Evolutionary conservation across 306 rosid species (phyloP).

Genomic region (Medicago ruthenica): DNA sequence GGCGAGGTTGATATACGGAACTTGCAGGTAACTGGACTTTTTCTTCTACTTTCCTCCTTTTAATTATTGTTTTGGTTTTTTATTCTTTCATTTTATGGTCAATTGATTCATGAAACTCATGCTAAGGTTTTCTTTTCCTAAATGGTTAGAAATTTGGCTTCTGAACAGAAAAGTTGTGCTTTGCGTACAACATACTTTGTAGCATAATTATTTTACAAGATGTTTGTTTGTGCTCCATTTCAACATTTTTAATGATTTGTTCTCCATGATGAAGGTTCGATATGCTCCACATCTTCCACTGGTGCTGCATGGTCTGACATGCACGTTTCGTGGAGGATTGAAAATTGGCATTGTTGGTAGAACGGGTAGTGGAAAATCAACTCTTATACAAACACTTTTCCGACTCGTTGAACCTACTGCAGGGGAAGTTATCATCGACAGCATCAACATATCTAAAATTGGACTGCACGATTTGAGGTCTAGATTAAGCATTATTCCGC

Average conservation of each 20-base stretch:
- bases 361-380: conserved; percentile 89
- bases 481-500: conserved; percentile 87
- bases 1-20: conserved; percentile 74
- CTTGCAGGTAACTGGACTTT: conserved; percentile 63
- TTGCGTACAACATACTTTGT: background rate
- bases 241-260: conserved; percentile 7
- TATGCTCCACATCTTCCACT: conserved; percentile 92
- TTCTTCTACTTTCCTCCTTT: background rate
- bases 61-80: background rate
- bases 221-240: background rate
- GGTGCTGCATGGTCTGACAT: conserved; percentile 76
- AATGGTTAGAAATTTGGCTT: conserved; percentile 15
- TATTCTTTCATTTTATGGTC: background rate
- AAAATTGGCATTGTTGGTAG: conserved; percentile 92
- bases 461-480: conserved; percentile 87
- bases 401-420: conserved; percentile 67
- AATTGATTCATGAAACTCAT: background rate
- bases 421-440: conserved; percentile 68
- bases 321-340: conserved; percentile 73
- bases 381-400: conserved; percentile 81
- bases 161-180: conserved; percentile 1
- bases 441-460: conserved; percentile 60
- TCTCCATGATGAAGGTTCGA: conserved; percentile 62
- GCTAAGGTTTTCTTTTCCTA: conserved; percentile 7
- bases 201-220: conserved; percentile 1